A percentile compares a stretch with the other conserved stretches of the same genome.
Evolutionary conservation across 352 stramenopile genomes (phyloP).

Genomic region (Heterotrichella gracilis): DNA sequence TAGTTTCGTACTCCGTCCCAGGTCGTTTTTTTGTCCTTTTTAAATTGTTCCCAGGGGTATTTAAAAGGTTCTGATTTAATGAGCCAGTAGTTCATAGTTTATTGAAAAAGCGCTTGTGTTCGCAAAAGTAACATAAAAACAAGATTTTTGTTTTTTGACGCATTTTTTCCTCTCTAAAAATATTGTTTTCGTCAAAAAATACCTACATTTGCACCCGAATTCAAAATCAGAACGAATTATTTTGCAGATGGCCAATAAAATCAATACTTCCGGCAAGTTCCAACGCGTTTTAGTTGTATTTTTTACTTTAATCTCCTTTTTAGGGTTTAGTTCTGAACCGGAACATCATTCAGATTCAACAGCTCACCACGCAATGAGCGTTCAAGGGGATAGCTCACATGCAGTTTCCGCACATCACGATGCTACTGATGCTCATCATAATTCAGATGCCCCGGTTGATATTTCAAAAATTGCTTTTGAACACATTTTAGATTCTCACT

Average conservation of each 20-base stretch:
- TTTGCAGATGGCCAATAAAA: slow-evolving; percentile 7
- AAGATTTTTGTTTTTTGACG: neutral
- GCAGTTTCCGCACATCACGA: neutral
- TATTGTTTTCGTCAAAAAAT: neutral
- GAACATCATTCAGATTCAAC: neutral
- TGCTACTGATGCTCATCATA: neutral
- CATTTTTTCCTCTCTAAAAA: neutral
- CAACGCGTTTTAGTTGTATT: neutral
- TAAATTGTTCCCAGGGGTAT: neutral
- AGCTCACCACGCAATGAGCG: neutral
- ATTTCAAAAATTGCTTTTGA: slow-evolving; percentile 3
- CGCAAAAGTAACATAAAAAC: too few species aligned
- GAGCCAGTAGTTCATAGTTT: neutral
- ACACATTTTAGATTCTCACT: too few species aligned
- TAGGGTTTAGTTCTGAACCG: neutral
- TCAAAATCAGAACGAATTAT: neutral
- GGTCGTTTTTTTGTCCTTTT: neutral
- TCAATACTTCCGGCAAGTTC: neutral
- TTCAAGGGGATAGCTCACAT: too few species aligned
- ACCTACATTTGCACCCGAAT: neutral
- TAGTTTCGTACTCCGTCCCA: neutral
- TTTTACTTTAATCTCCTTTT: neutral
- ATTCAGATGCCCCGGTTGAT: neutral
- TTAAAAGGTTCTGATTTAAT: neutral
- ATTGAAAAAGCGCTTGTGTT: too few species aligned